Conservation (phyloP, 2,329 filamentous ascomycete genomes). For the Penicillium expansum region DNA sequence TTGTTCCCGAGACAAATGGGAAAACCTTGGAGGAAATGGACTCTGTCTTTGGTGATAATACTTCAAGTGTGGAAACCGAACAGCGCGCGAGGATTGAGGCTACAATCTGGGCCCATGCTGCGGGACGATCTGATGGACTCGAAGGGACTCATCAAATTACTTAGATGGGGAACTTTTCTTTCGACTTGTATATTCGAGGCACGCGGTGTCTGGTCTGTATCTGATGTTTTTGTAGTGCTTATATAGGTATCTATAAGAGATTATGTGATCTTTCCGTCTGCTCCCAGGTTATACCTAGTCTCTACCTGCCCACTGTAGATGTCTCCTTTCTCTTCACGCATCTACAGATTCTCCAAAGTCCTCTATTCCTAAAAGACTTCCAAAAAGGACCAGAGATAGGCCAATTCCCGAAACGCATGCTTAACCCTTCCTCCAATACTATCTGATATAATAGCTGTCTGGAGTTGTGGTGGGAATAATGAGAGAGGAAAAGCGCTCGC, state of each 20-base stretch:
- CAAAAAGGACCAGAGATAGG: not conserved
- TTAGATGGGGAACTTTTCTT: not conserved
- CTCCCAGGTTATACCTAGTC: too few species aligned
- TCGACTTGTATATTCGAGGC: too few species aligned
- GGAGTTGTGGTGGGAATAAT: too few species aligned
- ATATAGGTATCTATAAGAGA: not conserved
- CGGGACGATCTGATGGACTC: not conserved
- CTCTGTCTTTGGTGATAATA: constrained; percentile 23
- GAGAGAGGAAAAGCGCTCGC: too few species aligned
- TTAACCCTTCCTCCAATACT: too few species aligned
- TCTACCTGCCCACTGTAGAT: not conserved
- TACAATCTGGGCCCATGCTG: not conserved
- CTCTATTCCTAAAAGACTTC: not conserved
- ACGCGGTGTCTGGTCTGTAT: not conserved
- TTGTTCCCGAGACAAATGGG: constrained; percentile 56
- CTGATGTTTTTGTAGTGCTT: too few species aligned
- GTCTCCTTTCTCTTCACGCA: not conserved
- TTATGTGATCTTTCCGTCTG: not conserved
- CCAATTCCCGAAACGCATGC: not conserved
- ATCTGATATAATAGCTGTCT: too few species aligned
- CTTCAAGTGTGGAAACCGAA: not conserved
- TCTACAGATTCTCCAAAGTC: not conserved
- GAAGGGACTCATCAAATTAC: not conserved
- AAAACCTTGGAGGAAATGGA: constrained; percentile 54
- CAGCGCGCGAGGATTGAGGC: constrained; percentile 7